phyloP scores from a whole-genome alignment of 78 protist genomes.

The Dictyostelium discoideum region dicty_2.7 NC_007089.4:5858501-5859000 shows the following conservation, averaged over 20 bases:
- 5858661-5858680: constrained; percentile 36
- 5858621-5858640: constrained; percentile 35
- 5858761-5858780: constrained; percentile 46
- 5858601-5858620: constrained; percentile 52
- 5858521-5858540: neutral
- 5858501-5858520: neutral
- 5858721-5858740: constrained; percentile 38
- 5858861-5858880: constrained; percentile 43
- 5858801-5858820: constrained; percentile 32
- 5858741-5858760: neutral
- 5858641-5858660: constrained; percentile 69
- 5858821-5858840: constrained; percentile 70
- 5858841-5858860: constrained; percentile 61
- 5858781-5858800: constrained; percentile 8
- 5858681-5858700: constrained; percentile 36
- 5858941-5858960: constrained; percentile 50
- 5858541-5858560: constrained; percentile 20
- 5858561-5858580: constrained; percentile 53
- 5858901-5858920: constrained; percentile 34
- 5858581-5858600: constrained; percentile 83
- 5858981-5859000: constrained; percentile 49
- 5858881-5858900: constrained; percentile 66
- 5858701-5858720: constrained; percentile 27
- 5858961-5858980: constrained; percentile 72
- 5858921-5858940: constrained; percentile 64